Base-by-base conservation (phyloP, 1,284 basidiomycete species). In the Fomitopsis pinicola region DNA sequence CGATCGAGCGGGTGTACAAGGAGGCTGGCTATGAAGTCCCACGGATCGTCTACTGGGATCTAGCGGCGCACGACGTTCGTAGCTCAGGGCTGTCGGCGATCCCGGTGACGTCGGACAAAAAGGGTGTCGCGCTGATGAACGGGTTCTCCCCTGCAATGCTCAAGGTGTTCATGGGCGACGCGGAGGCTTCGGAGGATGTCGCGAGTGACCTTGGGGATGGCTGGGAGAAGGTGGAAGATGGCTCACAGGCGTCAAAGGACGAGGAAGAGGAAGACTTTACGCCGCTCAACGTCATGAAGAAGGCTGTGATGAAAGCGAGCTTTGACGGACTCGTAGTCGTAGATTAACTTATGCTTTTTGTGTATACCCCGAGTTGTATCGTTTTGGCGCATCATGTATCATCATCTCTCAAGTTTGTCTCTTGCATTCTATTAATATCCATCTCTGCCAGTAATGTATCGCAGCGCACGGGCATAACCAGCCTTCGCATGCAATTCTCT, bases 111-210 rank as follows among this genome's bases (percentile, higher is more conserved):
- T 77, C 76, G 14, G 77, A 83, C 45, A 73, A 76, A 67, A 76
- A 80, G 67, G 88, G 88, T 4, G 85, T 88, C 9, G 84, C 85
- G 42, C 74, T 90, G 67, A 78, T 90, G 75, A 87, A 80, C 66
- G 89, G 88, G 55, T 90, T 86, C 67, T 88, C 85, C 54, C 80
- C 83, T 19, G 78, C 82, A 59, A 77, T 90, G 79, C 72, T 91
- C 77, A 91, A 91, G 77, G 79, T 85, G 61, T 91, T 91, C 68
- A 81, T 90, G 80, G 84, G 80, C 19, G 82, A 80, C 58, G 73
- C 69, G 30, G 78, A 77, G 26, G 73, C 66, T 35, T 40, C 38
- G 14, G 75, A 72, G 55, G 75, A 50, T 15, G 28, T 33, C 15
- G 26, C 28, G 3, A 40, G 38, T 15, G 38, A 40, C 12, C 38